Evolutionary conservation across 2,329 filamentous ascomycete genomes (phyloP).

Genomic region (Alternaria viburni): DNA sequence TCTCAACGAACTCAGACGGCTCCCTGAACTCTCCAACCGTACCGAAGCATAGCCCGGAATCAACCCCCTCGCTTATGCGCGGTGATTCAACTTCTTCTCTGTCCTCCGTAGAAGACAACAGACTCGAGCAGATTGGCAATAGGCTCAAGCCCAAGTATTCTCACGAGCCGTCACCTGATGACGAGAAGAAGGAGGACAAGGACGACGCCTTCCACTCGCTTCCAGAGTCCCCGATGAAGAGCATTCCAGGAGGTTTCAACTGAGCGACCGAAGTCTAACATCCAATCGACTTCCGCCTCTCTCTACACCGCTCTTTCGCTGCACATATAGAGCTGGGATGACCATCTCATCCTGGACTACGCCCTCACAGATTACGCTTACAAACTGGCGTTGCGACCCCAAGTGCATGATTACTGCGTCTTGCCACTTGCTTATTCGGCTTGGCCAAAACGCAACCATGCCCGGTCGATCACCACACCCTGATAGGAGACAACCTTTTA

Average conservation of each 20-base stretch:
- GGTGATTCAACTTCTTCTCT: slow-evolving; percentile 43
- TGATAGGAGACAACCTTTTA: background rate
- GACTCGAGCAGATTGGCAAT: slow-evolving; percentile 36
- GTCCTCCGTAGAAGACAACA: slow-evolving; percentile 41
- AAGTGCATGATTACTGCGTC: background rate
- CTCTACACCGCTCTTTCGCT: background rate
- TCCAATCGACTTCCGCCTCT: background rate
- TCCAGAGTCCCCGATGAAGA: slow-evolving; percentile 43
- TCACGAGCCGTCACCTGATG: slow-evolving; percentile 21
- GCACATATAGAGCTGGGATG: background rate
- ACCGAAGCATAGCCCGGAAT: slow-evolving; percentile 38
- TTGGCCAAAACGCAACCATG: background rate
- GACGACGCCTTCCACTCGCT: slow-evolving; percentile 53
- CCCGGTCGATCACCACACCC: background rate
- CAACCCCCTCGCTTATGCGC: slow-evolving; percentile 45
- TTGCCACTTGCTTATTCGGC: background rate
- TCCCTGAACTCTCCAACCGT: slow-evolving; percentile 34
- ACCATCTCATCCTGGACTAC: background rate
- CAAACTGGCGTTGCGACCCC: background rate
- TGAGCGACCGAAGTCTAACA: background rate
- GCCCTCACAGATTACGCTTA: background rate
- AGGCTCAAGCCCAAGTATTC: slow-evolving; percentile 34
- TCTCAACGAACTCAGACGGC: slow-evolving; percentile 43
- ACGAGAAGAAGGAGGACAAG: slow-evolving; percentile 31
- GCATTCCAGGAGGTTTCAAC: slow-evolving; percentile 42